phyloP scores from a whole-genome alignment of 1,139 yeast species.

The Arxiozyma bovina region DNA sequence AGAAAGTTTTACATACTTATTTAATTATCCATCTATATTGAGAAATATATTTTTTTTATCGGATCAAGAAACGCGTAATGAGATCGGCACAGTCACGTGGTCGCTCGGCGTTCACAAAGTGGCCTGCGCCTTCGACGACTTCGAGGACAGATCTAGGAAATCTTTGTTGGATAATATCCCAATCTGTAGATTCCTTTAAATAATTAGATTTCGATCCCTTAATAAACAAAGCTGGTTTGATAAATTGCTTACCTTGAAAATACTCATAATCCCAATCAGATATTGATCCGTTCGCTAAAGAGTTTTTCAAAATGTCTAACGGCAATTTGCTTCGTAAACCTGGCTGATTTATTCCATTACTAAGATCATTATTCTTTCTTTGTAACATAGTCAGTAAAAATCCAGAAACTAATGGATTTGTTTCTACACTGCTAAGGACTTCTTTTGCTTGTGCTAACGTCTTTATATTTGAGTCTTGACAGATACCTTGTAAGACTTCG shows the following conservation, averaged over 20 bases:
- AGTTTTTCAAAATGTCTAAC: conserved; percentile 53
- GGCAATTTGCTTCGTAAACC: conserved; percentile 51
- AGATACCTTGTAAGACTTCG: conserved; percentile 37
- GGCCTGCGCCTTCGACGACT: conserved; percentile 70
- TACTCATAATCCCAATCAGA: conserved; percentile 46
- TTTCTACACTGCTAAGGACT: conserved; percentile 54
- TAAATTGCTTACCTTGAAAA: conserved; percentile 36
- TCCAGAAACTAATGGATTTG: conserved; percentile 55
- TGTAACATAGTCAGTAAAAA: conserved; percentile 51
- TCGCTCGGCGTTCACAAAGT: conserved; percentile 81
- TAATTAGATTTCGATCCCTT: conserved; percentile 72
- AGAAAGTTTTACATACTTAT: too few species aligned
- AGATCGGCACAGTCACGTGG: conserved; percentile 33
- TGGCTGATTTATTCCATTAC: conserved; percentile 20
- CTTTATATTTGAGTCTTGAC: conserved; percentile 26
- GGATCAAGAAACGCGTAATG: neutral
- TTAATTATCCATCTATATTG: too few species aligned
- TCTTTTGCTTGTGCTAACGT: conserved; percentile 62
- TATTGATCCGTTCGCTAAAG: conserved; percentile 54
- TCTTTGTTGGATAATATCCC: conserved; percentile 64
- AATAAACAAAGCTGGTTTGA: conserved; percentile 68
- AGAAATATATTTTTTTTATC: neutral
- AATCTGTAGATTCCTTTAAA: conserved; percentile 68
- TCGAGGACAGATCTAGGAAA: conserved; percentile 71
- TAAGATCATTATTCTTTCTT: conserved; percentile 37